Base-by-base conservation (phyloP, 2,329 filamentous ascomycete genomes). In the Scleromitrula shiraiana region DNA sequence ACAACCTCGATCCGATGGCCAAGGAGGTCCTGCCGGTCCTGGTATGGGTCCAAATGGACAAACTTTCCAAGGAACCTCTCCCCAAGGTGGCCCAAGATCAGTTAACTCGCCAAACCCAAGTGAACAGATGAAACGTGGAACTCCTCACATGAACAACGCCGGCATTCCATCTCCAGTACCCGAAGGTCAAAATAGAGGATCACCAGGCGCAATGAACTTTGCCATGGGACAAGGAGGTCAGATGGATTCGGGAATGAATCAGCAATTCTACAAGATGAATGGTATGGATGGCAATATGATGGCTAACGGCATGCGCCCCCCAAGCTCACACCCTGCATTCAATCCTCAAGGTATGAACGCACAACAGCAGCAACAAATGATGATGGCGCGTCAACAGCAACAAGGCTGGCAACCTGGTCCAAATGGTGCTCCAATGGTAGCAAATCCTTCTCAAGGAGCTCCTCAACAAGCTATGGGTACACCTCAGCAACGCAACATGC, bases 101-200 rank as follows among this genome's bases (percentile, higher is more conserved):
- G 84, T 81, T 27, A 81, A 84, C 22, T 90, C 86, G 9, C 86
- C 86, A 29, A 89, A 87, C 62, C 83, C 86, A 19, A 72, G 76
- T 37, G 86, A 90, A 53, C 83, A 85, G 67, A 88, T 88, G 75
- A 88, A 87, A 72, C 82, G 85, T 42, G 80, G 80, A 41, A 86
- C 83, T 22, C 83, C 84, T 22, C 84, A 87, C 65, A 81, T 88
- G 75, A 78, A 77, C 59, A 78, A 78, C 50, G 76, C 76, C 30
- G 80, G 76, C 48, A 80, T 88, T 55, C 82, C 83, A 20, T 88
- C 82, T 20, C 85, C 81, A 7, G 73, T 85, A 53, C 82, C 83
- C 2, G 85, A 87, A 61, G 83, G 79, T 12, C 81, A 76, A 70
- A 85, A 78, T 50, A 77, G 74, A 59, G 78, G 74, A 66, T 86